phyloP scores from a whole-genome alignment of 768 basidiomycete genomes.

The Kwoniella bestiolae region DNA sequence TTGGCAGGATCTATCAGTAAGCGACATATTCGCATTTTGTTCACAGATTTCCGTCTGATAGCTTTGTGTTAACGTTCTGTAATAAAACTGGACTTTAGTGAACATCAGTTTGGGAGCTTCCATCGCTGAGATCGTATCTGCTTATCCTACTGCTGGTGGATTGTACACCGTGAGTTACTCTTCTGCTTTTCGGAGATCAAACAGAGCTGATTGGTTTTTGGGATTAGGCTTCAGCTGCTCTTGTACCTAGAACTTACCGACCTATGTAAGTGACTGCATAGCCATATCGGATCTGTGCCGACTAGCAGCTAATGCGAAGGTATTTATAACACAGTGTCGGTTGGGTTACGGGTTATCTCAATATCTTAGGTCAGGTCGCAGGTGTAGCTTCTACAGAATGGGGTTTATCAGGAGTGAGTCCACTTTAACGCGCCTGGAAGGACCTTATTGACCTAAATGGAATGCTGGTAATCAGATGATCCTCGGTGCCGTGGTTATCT shows the following conservation, averaged over 20 bases:
- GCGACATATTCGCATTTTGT: too few species aligned
- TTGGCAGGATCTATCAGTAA: conserved; percentile 51
- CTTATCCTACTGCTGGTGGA: conserved; percentile 61
- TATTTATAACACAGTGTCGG: conserved; percentile 53
- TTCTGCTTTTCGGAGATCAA: neutral
- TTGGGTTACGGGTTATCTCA: conserved; percentile 58
- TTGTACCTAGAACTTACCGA: conserved; percentile 56
- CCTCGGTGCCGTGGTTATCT: conserved; percentile 32
- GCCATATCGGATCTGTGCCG: neutral
- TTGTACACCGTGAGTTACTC: conserved; percentile 55
- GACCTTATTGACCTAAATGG: neutral
- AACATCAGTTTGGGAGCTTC: conserved; percentile 38
- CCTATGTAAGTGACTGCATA: conserved; percentile 39
- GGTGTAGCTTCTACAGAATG: conserved; percentile 86
- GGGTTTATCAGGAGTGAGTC: conserved; percentile 58
- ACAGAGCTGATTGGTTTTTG: neutral
- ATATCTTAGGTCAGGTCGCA: conserved; percentile 62
- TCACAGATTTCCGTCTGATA: too few species aligned
- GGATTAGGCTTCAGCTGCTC: conserved; percentile 53
- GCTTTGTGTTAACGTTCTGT: too few species aligned
- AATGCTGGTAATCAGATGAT: conserved; percentile 47
- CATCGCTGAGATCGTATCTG: conserved; percentile 57
- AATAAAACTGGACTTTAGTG: too few species aligned
- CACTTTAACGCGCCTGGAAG: neutral
- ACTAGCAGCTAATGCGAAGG: neutral